Conservation (phyloP, 306 rosid species). For the Acacia confusa region DNA sequence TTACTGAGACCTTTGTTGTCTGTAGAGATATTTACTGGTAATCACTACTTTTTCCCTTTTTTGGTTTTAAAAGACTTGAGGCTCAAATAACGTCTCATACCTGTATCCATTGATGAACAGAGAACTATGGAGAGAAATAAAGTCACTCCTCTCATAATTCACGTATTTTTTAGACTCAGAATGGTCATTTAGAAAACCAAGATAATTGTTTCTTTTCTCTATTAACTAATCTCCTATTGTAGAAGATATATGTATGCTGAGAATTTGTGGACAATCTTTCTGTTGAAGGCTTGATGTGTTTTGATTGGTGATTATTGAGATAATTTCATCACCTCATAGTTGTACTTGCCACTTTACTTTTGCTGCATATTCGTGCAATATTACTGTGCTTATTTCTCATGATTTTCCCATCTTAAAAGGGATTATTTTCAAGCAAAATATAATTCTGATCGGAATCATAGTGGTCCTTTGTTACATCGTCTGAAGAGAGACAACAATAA, state of each 20-base stretch:
- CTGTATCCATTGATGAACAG: neutral
- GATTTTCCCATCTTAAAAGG: slow-evolving; percentile 57
- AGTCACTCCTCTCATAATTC: neutral
- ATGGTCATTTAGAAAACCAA: neutral
- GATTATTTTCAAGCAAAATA: slow-evolving; percentile 66
- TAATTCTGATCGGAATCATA: slow-evolving; percentile 59
- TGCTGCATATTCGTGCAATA: slow-evolving; percentile 23
- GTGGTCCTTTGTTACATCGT: slow-evolving; percentile 80
- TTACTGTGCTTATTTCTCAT: slow-evolving; percentile 19
- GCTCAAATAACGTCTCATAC: slow-evolving; percentile 5
- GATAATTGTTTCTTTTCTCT: neutral
- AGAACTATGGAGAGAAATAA: neutral
- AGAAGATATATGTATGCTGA: slow-evolving; percentile 1
- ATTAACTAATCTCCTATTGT: slow-evolving; percentile 18
- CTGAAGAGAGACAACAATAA: slow-evolving; percentile 73
- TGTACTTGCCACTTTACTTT: slow-evolving; percentile 13
- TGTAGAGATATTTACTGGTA: neutral
- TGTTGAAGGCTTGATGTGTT: slow-evolving; percentile 19
- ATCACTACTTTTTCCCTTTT: neutral
- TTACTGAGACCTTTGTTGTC: neutral
- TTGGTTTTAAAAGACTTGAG: slow-evolving; percentile 13
- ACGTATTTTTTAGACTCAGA: slow-evolving; percentile 6
- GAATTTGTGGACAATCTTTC: slow-evolving; percentile 23
- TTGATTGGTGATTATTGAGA: slow-evolving; percentile 18
- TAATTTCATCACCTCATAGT: slow-evolving; percentile 9